These are phyloP conservation scores for Neonectria neomacrospora DNA, from an alignment of 2,329 filamentous ascomycete species.

Conservation along the genomic window DNA sequence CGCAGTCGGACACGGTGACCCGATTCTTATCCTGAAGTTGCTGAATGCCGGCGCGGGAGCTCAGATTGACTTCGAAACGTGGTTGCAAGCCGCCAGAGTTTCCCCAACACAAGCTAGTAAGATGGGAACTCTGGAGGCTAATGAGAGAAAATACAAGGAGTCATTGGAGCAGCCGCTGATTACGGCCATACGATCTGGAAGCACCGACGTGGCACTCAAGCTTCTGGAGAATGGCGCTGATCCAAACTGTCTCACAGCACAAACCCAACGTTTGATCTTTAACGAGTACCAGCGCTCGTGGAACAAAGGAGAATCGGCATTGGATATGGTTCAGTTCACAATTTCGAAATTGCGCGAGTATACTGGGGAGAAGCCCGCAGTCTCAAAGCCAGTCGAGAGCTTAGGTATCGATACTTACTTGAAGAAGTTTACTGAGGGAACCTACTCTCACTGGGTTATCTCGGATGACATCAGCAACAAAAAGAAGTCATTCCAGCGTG, in stretches of 20 bases:
- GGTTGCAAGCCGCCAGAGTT: conserved; percentile 67
- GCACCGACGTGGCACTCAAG: conserved; percentile 60
- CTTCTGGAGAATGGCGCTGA: conserved; percentile 74
- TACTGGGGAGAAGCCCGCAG: conserved; percentile 39
- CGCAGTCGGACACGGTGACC: conserved; percentile 66
- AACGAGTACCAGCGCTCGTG: conserved; percentile 48
- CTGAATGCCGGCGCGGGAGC: conserved; percentile 71
- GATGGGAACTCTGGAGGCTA: conserved; percentile 57
- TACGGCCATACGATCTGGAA: conserved; percentile 61
- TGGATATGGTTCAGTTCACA: conserved; percentile 70
- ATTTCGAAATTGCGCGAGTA: conserved; percentile 62
- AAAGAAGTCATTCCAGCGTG: conserved; percentile 47
- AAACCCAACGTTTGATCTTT: conserved; percentile 50
- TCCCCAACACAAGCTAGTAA: conserved; percentile 49
- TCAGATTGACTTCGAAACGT: conserved; percentile 71
- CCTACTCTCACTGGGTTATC: conserved; percentile 70
- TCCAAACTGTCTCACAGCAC: conserved; percentile 66
- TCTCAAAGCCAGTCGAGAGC: conserved; percentile 44
- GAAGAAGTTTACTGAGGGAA: conserved; percentile 58
- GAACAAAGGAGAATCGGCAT: conserved; percentile 57
- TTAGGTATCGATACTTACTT: conserved; percentile 65
- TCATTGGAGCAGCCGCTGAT: conserved; percentile 73
- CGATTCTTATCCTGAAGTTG: conserved; percentile 66
- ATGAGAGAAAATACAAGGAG: conserved; percentile 59
- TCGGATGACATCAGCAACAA: conserved; percentile 51